Evolutionary conservation across 306 rosid species (phyloP), one percentile per base, ranked within the genome.

Genomic region (Gastrolobium bilobum): DNA sequence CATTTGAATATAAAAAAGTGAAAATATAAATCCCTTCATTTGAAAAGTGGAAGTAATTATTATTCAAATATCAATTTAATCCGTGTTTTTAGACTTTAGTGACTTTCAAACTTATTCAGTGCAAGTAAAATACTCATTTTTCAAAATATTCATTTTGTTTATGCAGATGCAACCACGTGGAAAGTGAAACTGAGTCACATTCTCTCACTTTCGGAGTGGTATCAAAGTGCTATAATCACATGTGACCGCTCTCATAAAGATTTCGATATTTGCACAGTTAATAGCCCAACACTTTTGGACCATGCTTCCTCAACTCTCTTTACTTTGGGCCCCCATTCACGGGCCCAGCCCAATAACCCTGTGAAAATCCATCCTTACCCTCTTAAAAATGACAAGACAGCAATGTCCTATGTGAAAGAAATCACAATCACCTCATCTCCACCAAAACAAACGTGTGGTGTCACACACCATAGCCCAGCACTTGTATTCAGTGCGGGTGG

Each of bases 401-500:
- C 83, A 74, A 89, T 84, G 69, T n/a, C 86, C 4, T 4, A 0
- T 0, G 58, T 87, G 39, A 82, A 53, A 35, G 87, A 86, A 54
- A 0, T 91, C 44, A 87, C 64, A 1, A 66, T 89, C 35, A 69
- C 76, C 38, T 52, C 82, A 15, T 5, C 77, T 11, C 89, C 86
- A 76, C 84, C 82, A 7, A 81, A 62, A 35, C 30, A 71, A 30
- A 1, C 4, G 0, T 88, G 89, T 5, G 53, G 20, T 3, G 67
- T 85, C 60, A 82, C 40, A 2, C 97, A 89, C 70, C 39, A 46
- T 51, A 84, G n/a, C 33, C 87, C 87, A 4, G 93, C 91, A 14
- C 46, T 86, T 0, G 82, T 86, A 30, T 91, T 89, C 78, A 81
- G 86, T 47, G 90, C 78, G 0, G 85, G 76, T 0, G 93, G 97